Evolutionary conservation across 495 filamentous ascomycete species (phyloP), one percentile per base, ranked within the genome.

Genomic region (Bacidia gigantensis): DNA sequence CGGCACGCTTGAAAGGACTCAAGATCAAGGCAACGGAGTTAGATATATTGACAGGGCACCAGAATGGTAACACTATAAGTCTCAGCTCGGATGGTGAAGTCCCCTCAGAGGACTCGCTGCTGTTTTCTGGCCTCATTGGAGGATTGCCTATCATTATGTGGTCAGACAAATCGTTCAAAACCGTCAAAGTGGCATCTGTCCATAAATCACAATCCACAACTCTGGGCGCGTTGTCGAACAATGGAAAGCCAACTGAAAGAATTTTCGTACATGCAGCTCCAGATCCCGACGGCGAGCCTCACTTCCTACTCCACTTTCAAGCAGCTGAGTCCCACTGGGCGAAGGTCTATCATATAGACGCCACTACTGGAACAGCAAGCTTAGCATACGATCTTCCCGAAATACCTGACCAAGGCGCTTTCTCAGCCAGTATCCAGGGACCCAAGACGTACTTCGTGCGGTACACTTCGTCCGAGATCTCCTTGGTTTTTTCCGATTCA

Each of bases 391-490:
- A 77, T 23, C 71, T 96, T 39, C 84, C 88, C 1, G 75, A 77
- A 29, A 52, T 86, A 22, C 60, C 74, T 22, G 86, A 84, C 3
- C 70, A 70, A 48, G 88, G 87, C 26, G 79, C 80, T 2, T 86
- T 95, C 60, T 83, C 92, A 2, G 80, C 79, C 0, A 94, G 82
- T 67, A 85, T 79, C 11, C 72, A 76, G 41, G 83, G 79, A 52
- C 77, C 83, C 2, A 87, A 93, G 64, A 83, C 92, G 7, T 96
- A 87, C 68, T 95, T 97, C 60, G 89, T 83, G 1, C 73, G 89
- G 38, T 69, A 86, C 53, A 87, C 86, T 0, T 69, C 81, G 20
- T 77, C 80, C 17, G 86, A 93, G 56, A 67, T 82, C 3, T 72
- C 75, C 44, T 67, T 94, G 40, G 71, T 86, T 11, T 89, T 88